Base-by-base conservation (phyloP, 805 yeast genomes). In the Candida ovalis region DNA sequence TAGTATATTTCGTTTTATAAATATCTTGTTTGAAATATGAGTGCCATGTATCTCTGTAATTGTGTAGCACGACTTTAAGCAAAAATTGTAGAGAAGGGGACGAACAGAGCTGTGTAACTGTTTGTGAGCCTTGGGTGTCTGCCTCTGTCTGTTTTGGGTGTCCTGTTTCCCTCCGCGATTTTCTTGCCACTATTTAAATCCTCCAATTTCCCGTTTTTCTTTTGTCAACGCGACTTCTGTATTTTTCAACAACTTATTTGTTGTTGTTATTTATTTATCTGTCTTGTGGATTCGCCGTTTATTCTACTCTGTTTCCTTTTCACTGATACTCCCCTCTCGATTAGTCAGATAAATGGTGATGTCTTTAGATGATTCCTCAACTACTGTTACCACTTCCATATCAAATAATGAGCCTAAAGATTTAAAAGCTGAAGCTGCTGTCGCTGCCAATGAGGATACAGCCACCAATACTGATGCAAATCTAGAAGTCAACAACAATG, bases 351-450 rank as follows among this genome's bases (percentile, higher is more conserved):
- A 44, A 48, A 55, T 56, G 62, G 62, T 60, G 45, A 59, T 60
- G 63, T 54, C 64, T 48, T 53, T 60, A 47, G 58, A 59, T 51
- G 61, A 60, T 49, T 50, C 61, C 24, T 49, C 53, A 41, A 40
- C 55, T 28, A 40, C 55, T 33, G 40, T 51, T 21, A 41, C 47
- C 35, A 37, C 55, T 10, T 19, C 40, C 3, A 23, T 21, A 2
- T 10, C 24, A 21, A 37, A 13, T 17, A 37, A 37, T 23, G 24
- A 22, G n/a, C n/a, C 40, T 17, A 2, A 42, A 27, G 43, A 24
- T 3, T 17, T 19, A 17, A 44, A 40, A 37, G 21, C 43, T 12
- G 27, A 30, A 27, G 42, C 37, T 28, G 42, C 49, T 8, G 44
- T 22, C 33, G 37, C 43, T 10, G 42, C 33, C 17, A 42, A 40